These are phyloP conservation scores for Plasmodium knowlesi DNA, from an alignment of 169 alveolate genomes.

Conservation along the genomic window DNA sequence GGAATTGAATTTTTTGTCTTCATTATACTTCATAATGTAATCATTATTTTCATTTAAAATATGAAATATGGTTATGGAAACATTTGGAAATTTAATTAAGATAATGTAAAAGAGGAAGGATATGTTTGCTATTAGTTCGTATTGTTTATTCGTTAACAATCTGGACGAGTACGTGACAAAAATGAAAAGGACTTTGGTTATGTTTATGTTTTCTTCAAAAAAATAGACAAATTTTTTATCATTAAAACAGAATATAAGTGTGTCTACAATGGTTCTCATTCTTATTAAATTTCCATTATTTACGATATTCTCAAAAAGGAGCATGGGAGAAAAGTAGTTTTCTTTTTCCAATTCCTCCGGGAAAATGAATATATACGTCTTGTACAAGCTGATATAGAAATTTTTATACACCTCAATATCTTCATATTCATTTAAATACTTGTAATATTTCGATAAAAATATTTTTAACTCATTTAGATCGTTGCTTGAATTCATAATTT, in stretches of 20 bases:
- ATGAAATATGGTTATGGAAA: constrained; percentile 74
- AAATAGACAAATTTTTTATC: constrained; percentile 79
- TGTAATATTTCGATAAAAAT: constrained; percentile 71
- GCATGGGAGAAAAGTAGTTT: constrained; percentile 79
- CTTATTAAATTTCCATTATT: constrained; percentile 77
- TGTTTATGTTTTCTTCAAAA: constrained; percentile 81
- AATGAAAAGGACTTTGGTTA: constrained; percentile 77
- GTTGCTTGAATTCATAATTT: constrained; percentile 74
- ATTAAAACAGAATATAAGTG: constrained; percentile 80
- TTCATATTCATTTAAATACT: constrained; percentile 74
- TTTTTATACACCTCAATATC: constrained; percentile 74
- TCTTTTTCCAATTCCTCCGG: constrained; percentile 80
- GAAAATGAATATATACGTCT: constrained; percentile 72
- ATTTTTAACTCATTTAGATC: constrained; percentile 75
- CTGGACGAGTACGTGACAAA: constrained; percentile 82
- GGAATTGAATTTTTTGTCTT: constrained; percentile 75
- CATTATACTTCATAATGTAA: constrained; percentile 75
- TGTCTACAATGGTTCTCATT: constrained; percentile 77
- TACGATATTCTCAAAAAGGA: constrained; percentile 80
- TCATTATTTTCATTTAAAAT: constrained; percentile 76
- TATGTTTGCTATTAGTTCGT: constrained; percentile 77
- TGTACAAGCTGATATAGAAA: constrained; percentile 70
- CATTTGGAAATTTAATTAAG: constrained; percentile 75
- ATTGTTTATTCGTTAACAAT: constrained; percentile 77
- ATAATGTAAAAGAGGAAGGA: constrained; percentile 75